These are phyloP conservation scores for Clarkia xantiana DNA, from an alignment of 345 rosid species.

Conservation along the genomic window DNA sequence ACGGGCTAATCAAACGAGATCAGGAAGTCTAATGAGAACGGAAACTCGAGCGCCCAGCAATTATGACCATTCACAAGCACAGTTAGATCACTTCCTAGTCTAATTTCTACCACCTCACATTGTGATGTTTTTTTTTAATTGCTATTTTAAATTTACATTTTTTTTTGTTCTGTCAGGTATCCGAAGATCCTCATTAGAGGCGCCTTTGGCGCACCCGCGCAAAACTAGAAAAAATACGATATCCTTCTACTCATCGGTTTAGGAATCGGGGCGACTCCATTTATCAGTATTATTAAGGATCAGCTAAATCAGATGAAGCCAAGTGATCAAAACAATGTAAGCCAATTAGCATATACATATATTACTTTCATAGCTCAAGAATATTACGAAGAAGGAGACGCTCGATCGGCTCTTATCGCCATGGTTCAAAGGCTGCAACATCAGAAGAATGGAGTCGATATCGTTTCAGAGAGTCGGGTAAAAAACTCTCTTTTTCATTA, in stretches of 20 bases:
- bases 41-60: constrained; percentile 41
- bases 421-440: constrained; percentile 93
- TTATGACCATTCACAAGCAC: constrained; percentile 34
- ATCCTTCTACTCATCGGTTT: constrained; percentile 70
- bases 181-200: constrained; percentile 70
- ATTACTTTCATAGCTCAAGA: background rate
- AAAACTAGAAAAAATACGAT: constrained; percentile 59
- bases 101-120: too few relatives aligned
- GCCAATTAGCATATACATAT: constrained; percentile 3
- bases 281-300: constrained; percentile 86
- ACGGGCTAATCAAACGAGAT: constrained; percentile 21
- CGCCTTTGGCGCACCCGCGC: constrained; percentile 97
- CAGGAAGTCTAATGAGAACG: constrained; percentile 45
- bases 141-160: too few relatives aligned
- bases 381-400: constrained; percentile 86
- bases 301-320: constrained; percentile 52
- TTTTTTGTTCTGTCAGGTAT: constrained; percentile 24
- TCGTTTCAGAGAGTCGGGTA: constrained; percentile 89
- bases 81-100: constrained; percentile 8
- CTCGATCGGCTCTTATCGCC: constrained; percentile 80
- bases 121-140: too few relatives aligned
- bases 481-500: background rate
- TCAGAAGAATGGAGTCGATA: constrained; percentile 84
- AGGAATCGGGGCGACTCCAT: constrained; percentile 96
- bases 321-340: constrained; percentile 17